Evolutionary conservation across 805 yeast species (phyloP).

Genomic region (Monosporozyma servazzii): DNA sequence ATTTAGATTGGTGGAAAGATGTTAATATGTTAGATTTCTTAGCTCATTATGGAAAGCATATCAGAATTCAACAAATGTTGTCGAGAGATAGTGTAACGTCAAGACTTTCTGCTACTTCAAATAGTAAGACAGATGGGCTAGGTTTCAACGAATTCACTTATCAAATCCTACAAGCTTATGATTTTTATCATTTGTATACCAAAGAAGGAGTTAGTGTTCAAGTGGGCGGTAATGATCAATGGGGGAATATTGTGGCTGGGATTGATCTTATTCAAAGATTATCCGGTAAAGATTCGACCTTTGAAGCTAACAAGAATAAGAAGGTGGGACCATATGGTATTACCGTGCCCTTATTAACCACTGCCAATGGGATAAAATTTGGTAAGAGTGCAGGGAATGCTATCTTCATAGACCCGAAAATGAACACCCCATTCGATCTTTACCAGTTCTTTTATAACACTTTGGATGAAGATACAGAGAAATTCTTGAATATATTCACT

Average conservation of each 20-base stretch:
- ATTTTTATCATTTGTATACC: constrained; percentile 71
- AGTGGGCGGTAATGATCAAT: constrained; percentile 95
- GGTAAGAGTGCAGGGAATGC: constrained; percentile 98
- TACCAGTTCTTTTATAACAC: constrained; percentile 79
- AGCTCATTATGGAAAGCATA: constrained; percentile 63
- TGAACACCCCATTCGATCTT: constrained; percentile 72
- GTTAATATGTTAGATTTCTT: constrained; percentile 70
- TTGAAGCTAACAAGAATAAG: constrained; percentile 12
- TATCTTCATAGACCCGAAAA: constrained; percentile 64
- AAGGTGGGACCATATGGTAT: constrained; percentile 49
- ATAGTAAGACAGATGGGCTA: constrained; percentile 47
- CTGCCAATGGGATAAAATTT: constrained; percentile 84
- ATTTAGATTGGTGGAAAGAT: constrained; percentile 78
- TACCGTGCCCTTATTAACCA: constrained; percentile 83
- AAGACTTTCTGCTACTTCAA: constrained; percentile 36
- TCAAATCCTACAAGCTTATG: constrained; percentile 88
- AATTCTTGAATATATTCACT: constrained; percentile 68
- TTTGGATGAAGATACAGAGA: constrained; percentile 65
- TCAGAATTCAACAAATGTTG: constrained; percentile 79
- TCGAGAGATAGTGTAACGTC: constrained; percentile 80
- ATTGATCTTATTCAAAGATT: constrained; percentile 67
- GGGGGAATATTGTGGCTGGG: constrained; percentile 98
- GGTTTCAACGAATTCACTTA: constrained; percentile 94
- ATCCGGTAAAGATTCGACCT: not conserved
- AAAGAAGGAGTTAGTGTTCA: constrained; percentile 57